Evolutionary conservation across 148 eudicot genomes (phyloP).

Genomic region (Chenopodium berlandieri): DNA sequence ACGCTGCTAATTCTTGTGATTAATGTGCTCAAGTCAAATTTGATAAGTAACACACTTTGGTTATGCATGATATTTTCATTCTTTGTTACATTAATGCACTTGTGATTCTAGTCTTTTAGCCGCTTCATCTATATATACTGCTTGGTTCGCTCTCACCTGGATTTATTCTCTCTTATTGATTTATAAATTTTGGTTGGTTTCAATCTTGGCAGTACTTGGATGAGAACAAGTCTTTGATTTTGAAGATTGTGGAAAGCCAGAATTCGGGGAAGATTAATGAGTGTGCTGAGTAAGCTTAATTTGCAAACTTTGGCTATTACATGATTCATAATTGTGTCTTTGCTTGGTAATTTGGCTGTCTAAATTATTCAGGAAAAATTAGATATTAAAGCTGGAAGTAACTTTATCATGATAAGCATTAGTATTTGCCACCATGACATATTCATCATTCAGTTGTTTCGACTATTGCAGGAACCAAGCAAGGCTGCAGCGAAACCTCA

Average conservation of each 20-base stretch:
- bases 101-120: background rate
- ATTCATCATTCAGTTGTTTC: background rate
- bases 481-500: constrained; percentile 77
- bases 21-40: background rate
- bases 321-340: background rate
- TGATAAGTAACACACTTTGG: background rate
- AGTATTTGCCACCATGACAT: background rate
- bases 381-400: background rate
- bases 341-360: background rate
- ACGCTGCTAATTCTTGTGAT: background rate
- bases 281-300: constrained; percentile 90
- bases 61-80: background rate
- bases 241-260: constrained; percentile 98
- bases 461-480: constrained; percentile 63
- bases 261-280: constrained; percentile 87
- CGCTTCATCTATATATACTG: background rate
- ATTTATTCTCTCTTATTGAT: too few species aligned
- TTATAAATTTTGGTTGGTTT: background rate
- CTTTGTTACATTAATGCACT: background rate
- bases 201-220: constrained; percentile 70
- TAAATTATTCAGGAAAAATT: background rate
- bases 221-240: constrained; percentile 95
- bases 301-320: background rate
- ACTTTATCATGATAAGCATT: background rate
- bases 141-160: background rate